Base-by-base conservation (phyloP, 768 basidiomycete species). In the Gelatoporia subvermispora region DNA sequence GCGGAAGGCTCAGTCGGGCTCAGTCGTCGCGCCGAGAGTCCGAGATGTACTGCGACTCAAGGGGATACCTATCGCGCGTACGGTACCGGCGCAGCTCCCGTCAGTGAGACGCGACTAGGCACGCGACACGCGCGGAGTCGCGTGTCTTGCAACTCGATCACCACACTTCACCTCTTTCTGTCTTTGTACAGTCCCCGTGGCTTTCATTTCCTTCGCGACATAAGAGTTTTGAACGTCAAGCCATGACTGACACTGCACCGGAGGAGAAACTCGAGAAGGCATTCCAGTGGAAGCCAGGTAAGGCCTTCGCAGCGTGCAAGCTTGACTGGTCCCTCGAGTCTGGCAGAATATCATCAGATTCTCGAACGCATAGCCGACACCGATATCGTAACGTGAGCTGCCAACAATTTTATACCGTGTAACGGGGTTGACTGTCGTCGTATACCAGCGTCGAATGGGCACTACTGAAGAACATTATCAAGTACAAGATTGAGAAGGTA, bases 401-500 rank as follows among this genome's bases (percentile, higher is more conserved):
- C 24, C 40, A 41, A 41, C 41, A 28, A 34, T n/a, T 20, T 4
- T n/a, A 13, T 24, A 23, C 13, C 10, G n/a, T 31, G 35, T 17
- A 50, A n/a, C 28, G 7, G 28, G 7, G 13, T 31, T 31, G 28
- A 31, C 28, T 13, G 7, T 31, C n/a, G 28, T 13, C 46, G 34
- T 52, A 8, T 16, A 18, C 18, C 36, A 28, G 40, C 47, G 85
- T 85, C 57, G 84, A 87, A 60, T 93, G 90, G 91, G 57, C 72
- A 17, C 65, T 72, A 35, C 72, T 93, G 38, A 79, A 86, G 35
- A 76, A 84, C 59, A 78, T 81, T 47, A 79, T 93, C 63, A 90
- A 89, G 63, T 63, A 75, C 62, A 88, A 82, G 64, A 70, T 91
- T 10, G 67, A 75, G 58, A 70, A 88, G 72, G 89, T 89, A 54